Conservation (phyloP, 208 protist species). For the Acanthamoeba sp. region DNA sequence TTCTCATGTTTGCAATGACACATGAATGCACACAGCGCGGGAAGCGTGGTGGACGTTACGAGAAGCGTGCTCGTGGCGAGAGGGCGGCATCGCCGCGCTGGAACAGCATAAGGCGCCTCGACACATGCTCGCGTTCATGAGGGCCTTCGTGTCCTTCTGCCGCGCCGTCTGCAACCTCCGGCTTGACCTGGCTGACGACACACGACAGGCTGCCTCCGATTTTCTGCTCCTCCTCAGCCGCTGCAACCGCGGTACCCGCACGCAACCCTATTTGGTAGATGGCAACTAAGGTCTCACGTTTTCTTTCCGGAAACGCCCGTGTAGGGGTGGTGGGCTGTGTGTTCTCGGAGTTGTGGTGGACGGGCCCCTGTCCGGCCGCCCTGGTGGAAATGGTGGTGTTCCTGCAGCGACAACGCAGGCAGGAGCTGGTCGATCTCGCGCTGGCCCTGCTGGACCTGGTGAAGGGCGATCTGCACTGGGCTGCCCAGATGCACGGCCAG, state of each 20-base stretch:
- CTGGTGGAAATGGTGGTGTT: background rate
- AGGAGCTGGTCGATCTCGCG: background rate
- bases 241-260: background rate
- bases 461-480: background rate
- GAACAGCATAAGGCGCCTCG: background rate
- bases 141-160: background rate
- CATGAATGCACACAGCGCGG: background rate
- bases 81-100: background rate
- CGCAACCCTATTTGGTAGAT: background rate
- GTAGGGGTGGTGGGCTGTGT: background rate
- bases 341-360: slow-evolving; percentile 39
- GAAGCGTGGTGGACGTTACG: background rate
- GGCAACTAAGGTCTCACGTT: no score
- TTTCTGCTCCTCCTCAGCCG: background rate
- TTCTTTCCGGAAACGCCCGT: no score
- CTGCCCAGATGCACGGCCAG: background rate
- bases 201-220: background rate
- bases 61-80: background rate
- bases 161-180: background rate
- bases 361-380: background rate
- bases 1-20: background rate
- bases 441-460: background rate
- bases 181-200: background rate
- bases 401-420: background rate
- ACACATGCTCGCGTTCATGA: background rate